These are phyloP conservation scores for Dryas alaskensis DNA, from an alignment of 306 rosid genomes.

Conservation along the genomic window DNA sequence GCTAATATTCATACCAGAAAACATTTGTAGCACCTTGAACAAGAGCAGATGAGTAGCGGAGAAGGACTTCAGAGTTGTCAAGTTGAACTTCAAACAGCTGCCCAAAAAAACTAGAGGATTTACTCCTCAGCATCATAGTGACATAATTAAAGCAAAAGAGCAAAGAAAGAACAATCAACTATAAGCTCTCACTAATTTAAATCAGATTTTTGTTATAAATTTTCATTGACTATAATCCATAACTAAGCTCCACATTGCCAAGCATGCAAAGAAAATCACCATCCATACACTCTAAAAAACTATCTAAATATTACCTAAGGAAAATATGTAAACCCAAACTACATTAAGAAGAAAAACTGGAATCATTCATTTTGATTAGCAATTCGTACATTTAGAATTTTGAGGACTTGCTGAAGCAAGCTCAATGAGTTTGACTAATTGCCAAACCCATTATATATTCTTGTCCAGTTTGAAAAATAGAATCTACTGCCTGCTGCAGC, in stretches of 20 bases:
- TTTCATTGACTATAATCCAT: neutral
- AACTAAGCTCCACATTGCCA: neutral
- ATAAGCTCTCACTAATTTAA: neutral
- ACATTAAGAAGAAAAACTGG: neutral
- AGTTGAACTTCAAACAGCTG: conserved; percentile 92
- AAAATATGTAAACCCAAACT: neutral
- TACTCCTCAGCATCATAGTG: conserved; percentile 19
- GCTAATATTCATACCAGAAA: conserved; percentile 74
- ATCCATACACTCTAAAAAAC: neutral
- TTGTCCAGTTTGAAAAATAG: neutral
- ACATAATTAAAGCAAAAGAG: conserved; percentile 15
- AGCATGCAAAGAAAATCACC: neutral
- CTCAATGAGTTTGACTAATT: neutral
- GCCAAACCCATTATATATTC: neutral
- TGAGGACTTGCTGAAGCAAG: neutral
- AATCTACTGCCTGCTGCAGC: neutral
- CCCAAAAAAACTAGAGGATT: conserved; percentile 23
- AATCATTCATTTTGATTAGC: neutral
- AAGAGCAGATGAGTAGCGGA: conserved; percentile 94
- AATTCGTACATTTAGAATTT: neutral
- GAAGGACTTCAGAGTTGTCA: conserved; percentile 82
- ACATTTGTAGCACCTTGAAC: conserved; percentile 93
- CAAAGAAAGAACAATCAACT: conserved; percentile 2
- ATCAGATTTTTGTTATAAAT: neutral
- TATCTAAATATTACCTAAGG: neutral